Percentiles rank a stretch among this genome's conserved stretches.
Evolutionary conservation across 441 rosid species (phyloP).

Genomic region (Populus hybrid): DNA sequence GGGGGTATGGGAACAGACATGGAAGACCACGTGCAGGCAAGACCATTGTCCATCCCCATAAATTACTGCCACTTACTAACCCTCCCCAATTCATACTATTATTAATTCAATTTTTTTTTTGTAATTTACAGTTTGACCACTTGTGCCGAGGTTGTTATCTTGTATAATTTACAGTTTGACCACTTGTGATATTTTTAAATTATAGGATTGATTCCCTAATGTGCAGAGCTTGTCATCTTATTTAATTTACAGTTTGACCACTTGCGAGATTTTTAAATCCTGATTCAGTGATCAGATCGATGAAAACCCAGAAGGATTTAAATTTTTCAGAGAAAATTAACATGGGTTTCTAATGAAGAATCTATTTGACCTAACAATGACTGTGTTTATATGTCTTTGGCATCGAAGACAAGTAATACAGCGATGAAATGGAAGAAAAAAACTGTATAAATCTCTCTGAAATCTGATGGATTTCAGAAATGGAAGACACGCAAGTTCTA

Average conservation of each 20-base stretch:
- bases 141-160: too few relatives aligned
- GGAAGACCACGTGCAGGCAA: constrained; percentile 58
- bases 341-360: constrained; percentile 14
- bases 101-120: not conserved
- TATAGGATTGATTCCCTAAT: too few relatives aligned
- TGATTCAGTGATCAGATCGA: not conserved
- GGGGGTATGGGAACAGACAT: constrained; percentile 30
- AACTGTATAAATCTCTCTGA: constrained; percentile 31
- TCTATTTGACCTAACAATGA: constrained; percentile 20
- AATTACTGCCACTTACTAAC: constrained; percentile 18
- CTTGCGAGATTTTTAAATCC: not conserved
- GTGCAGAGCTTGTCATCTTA: too few relatives aligned
- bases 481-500: not conserved
- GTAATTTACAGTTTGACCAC: too few relatives aligned
- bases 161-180: too few relatives aligned
- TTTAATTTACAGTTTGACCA: too few relatives aligned
- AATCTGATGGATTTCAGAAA: not conserved
- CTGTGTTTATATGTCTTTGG: constrained; percentile 38
- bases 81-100: constrained; percentile 4
- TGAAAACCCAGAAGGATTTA: not conserved
- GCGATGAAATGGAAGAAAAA: constrained; percentile 18
- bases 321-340: not conserved
- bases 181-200: too few relatives aligned
- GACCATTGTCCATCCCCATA: constrained; percentile 55
- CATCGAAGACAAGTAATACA: constrained; percentile 22